Conservation (phyloP, 352 stramenopile genomes). For the Globisporangium abappressorium region DNA sequence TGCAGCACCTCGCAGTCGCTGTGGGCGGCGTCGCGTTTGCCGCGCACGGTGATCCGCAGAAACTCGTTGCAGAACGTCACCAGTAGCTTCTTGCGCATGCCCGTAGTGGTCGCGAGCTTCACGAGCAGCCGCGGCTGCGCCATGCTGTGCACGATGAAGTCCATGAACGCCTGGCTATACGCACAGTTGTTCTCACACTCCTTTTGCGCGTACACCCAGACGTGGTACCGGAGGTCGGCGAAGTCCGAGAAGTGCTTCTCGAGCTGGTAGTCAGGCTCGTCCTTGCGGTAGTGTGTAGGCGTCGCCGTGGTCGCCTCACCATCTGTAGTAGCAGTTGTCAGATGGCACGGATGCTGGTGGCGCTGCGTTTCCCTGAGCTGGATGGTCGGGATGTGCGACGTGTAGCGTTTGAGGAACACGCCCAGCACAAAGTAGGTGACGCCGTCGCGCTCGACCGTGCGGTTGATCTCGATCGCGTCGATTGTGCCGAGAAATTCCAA, state of each 20-base stretch:
- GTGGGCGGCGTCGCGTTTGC: neutral
- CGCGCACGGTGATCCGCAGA: slow-evolving; percentile 22
- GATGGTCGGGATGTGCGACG: slow-evolving; percentile 58
- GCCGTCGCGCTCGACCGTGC: slow-evolving; percentile 20
- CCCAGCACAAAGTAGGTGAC: slow-evolving; percentile 38
- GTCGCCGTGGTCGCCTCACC: neutral
- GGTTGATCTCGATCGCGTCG: slow-evolving; percentile 26
- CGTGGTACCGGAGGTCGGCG: slow-evolving; percentile 33
- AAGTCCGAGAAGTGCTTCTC: slow-evolving; percentile 36
- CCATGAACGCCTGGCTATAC: slow-evolving; percentile 42
- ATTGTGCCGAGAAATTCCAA: slow-evolving; percentile 28
- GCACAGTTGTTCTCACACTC: slow-evolving; percentile 33
- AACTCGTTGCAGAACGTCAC: slow-evolving; percentile 16
- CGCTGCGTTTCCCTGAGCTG: slow-evolving; percentile 17
- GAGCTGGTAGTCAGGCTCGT: slow-evolving; percentile 31
- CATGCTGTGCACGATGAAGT: slow-evolving; percentile 38
- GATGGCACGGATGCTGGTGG: neutral
- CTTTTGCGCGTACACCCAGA: slow-evolving; percentile 31
- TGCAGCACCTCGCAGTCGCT: neutral
- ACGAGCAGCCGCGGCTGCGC: slow-evolving; percentile 24
- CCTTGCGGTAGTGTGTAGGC: slow-evolving; percentile 5
- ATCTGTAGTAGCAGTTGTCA: neutral
- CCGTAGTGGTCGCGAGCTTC: slow-evolving; percentile 6
- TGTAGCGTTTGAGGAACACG: slow-evolving; percentile 51
- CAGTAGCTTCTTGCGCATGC: slow-evolving; percentile 15